phyloP scores from a whole-genome alignment of 1,284 basidiomycete species.

The Malassezia cuniculi region DNA sequence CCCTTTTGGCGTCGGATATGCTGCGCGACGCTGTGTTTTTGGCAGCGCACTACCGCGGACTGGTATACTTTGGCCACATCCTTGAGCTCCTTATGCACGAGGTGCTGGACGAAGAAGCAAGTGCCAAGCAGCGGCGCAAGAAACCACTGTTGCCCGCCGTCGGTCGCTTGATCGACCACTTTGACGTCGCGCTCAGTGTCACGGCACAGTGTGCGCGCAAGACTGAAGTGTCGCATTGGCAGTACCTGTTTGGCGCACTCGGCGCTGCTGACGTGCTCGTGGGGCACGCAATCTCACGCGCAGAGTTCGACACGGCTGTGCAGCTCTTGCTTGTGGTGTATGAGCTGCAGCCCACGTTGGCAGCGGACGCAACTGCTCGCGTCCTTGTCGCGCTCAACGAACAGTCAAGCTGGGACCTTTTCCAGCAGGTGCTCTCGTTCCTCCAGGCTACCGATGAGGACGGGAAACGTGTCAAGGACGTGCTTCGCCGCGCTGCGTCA shows the following conservation, averaged over 20 bases:
- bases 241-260: conserved; percentile 71
- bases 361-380: conserved; percentile 52
- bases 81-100: conserved; percentile 86
- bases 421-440: conserved; percentile 6
- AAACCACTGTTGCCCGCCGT: conserved; percentile 55
- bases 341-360: conserved; percentile 72
- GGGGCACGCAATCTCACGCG: conserved; percentile 65
- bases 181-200: conserved; percentile 75
- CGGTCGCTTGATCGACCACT: conserved; percentile 85
- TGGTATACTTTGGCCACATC: conserved; percentile 86
- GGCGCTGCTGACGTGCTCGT: conserved; percentile 82
- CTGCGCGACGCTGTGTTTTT: conserved; percentile 58
- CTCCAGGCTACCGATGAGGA: conserved; percentile 3
- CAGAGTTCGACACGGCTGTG: conserved; percentile 72
- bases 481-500: too few species aligned
- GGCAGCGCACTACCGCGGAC: conserved; percentile 69
- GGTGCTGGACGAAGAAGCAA: conserved; percentile 78
- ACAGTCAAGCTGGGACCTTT: neutral
- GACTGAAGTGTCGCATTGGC: conserved; percentile 87
- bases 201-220: conserved; percentile 93
- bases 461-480: neutral
- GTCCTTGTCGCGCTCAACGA: conserved; percentile 2
- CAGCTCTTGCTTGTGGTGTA: conserved; percentile 88
- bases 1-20: conserved; percentile 54
- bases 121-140: conserved; percentile 19